Base-by-base conservation (phyloP, 73 alveolate genomes). In the Diophrys sp. region DNA sequence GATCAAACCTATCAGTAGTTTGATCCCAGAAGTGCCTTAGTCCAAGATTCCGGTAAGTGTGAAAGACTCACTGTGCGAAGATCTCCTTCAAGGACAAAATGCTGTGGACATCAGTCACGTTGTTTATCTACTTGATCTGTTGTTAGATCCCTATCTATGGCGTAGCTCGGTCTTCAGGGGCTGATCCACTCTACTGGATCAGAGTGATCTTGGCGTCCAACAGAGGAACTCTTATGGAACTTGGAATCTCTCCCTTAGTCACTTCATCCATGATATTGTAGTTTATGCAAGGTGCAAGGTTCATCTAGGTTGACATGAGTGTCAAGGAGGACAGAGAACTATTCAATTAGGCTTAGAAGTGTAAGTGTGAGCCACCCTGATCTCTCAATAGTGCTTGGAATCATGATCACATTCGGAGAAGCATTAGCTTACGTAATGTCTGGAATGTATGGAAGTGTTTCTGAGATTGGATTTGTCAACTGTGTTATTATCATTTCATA, bases 211-310 rank as follows among this genome's bases (percentile, higher is more conserved):
- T 97, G 89, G 99, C 99, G 29, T 93, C 98, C 56, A 97, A 97
- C 73, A 88, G 99, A 92, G 99, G 99, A 33, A 97, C 99, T 14
- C 87, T 97, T 66, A 97, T 97, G 99, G 99, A 97, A 87, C 81
- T 92, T 55, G 99, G 99, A 44, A 97, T 97, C 54, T 92, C 98
- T 31, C 99, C 99, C 54, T 92, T 96, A 71, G 98, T 97, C 75
- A 97, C 89, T 5, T 92, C 99, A 25, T 95, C 99, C 30, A 95
- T 96, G 99, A 89, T 97, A 68, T 94, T 97, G 97, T 96, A 97
- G 89, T 87, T 97, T 34, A 92, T 97, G 34, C 98, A 97, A 0
- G 99, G 99, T 28, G 82, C 74, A 29, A 87, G 74, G 75, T 83
- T 97, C 76, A 94, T 97, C 53, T 96, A 95, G 33, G 98, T 97